These are phyloP conservation scores for Myriosclerotinia duriaeana DNA, from an alignment of 2,329 filamentous ascomycete genomes.

Conservation along the genomic window DNA sequence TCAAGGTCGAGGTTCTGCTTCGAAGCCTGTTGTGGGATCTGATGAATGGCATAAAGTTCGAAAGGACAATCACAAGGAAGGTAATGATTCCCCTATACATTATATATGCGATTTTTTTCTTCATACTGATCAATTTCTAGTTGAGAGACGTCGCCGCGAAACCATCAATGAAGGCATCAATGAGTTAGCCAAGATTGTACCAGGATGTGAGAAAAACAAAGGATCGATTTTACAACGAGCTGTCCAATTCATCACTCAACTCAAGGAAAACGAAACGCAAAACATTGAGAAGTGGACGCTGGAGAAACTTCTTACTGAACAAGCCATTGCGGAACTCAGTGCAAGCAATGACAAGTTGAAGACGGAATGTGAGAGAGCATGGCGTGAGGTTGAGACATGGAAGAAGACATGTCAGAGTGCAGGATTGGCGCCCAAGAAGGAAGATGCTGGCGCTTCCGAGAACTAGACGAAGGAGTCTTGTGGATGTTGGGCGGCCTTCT, in stretches of 20 bases:
- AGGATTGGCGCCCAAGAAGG: conserved; percentile 52
- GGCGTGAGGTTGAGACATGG: conserved; percentile 76
- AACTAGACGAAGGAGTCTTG: conserved; percentile 36
- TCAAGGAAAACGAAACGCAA: conserved; percentile 90
- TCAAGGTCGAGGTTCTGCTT: conserved; percentile 33
- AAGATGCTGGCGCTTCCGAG: conserved; percentile 40
- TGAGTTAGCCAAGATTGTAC: conserved; percentile 95
- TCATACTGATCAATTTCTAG: conserved; percentile 51
- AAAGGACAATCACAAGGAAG: conserved; percentile 98
- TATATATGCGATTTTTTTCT: conserved; percentile 26
- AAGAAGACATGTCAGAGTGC: conserved; percentile 66
- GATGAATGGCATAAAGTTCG: conserved; percentile 98
- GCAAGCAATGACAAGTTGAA: conserved; percentile 85
- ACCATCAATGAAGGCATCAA: conserved; percentile 99
- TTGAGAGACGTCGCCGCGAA: conserved; percentile 92
- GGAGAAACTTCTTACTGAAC: conserved; percentile 85
- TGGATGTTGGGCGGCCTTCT: conserved; percentile 34
- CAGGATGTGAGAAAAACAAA: conserved; percentile 98
- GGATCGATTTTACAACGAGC: conserved; percentile 92
- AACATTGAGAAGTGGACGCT: conserved; percentile 94
- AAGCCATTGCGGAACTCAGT: conserved; percentile 84
- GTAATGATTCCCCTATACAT: conserved; percentile 49
- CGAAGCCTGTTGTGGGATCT: conserved; percentile 88
- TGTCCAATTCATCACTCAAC: conserved; percentile 88
- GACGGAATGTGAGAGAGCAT: conserved; percentile 73